Base-by-base conservation (phyloP, 2,329 filamentous ascomycete genomes). In the Xylaria sp. region DNA sequence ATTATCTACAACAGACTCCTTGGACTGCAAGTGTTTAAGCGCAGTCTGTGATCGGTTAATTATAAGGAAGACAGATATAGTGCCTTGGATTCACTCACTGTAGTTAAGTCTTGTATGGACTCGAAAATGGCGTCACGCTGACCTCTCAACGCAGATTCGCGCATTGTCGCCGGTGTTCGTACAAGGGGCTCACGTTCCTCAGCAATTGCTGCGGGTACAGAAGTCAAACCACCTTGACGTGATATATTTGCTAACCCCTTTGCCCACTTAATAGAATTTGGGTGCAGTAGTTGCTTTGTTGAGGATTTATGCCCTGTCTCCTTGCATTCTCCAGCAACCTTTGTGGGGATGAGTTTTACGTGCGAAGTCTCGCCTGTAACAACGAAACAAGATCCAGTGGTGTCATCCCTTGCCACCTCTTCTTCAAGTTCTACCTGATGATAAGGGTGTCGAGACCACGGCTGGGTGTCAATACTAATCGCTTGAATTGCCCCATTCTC, bases 11-110 rank as follows among this genome's bases (percentile, higher is more conserved):
- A 47, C 17, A 40, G 21, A 40, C 40, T 65, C 63, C 19, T 63
- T 63, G 7, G 54, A 60, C 35, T 53, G 15, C 25, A 65, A 33
- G 44, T 55, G 44, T 37, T 21, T 53, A 31, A 65, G 49, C n/a
- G 56, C 38, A 21, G 31, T 35, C 63, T 65, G 23, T n/a, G 6
- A 13, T 29, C 13, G 5, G 37, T 65, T 46, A 63, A 31, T 29
- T 25, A 4, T 35, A 6, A 35, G 8, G 17, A 2, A 13, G 21
- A 19, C 46, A 35, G 31, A 23, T 2, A 0, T 29, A 11, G 38
- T 35, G 6, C 2, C 10, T 38, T 7, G 2, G 15, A 7, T 23
- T 55, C 7, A 43, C 63, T 63, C 40, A 65, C 63, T 4, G 17
- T 31, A 2, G 53, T 63, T 37, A 63, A 17, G 6, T 63, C 57